phyloP scores from a whole-genome alignment of 1,139 yeast genomes.

The Yamadazyma buinensis region DNA sequence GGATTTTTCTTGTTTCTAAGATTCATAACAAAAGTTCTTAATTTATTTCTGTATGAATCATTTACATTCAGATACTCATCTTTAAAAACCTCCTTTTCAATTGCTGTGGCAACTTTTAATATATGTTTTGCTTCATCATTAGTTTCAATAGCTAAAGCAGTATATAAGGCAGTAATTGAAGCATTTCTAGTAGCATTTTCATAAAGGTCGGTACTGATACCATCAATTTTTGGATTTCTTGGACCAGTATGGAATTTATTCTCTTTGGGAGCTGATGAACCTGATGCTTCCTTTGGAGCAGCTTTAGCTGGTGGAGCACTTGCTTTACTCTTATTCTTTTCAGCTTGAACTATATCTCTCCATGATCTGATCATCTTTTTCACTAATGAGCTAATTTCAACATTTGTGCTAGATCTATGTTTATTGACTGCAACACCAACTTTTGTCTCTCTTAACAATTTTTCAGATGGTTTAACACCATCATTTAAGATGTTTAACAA shows the following conservation, averaged over 20 bases:
- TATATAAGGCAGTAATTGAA: slow-evolving; percentile 78
- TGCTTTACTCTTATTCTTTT: slow-evolving; percentile 48
- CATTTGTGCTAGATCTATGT: slow-evolving; percentile 64
- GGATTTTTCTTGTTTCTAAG: slow-evolving; percentile 88
- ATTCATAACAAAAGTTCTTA: slow-evolving; percentile 80
- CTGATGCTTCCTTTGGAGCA: slow-evolving; percentile 4
- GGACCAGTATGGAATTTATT: slow-evolving; percentile 39
- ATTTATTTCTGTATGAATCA: slow-evolving; percentile 69
- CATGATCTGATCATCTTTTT: slow-evolving; percentile 80
- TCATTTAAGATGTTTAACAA: slow-evolving; percentile 64
- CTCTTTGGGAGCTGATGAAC: slow-evolving; percentile 19
- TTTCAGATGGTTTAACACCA: slow-evolving; percentile 81
- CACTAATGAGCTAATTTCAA: slow-evolving; percentile 66
- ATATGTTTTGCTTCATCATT: slow-evolving; percentile 50
- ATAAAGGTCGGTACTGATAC: slow-evolving; percentile 65
- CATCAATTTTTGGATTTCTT: slow-evolving; percentile 78
- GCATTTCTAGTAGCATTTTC: slow-evolving; percentile 80
- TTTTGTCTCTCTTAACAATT: slow-evolving; percentile 83
- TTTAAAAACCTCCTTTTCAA: slow-evolving; percentile 68
- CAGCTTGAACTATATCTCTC: slow-evolving; percentile 86
- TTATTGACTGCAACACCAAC: slow-evolving; percentile 97
- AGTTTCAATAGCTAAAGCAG: slow-evolving; percentile 84
- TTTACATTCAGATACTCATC: slow-evolving; percentile 53
- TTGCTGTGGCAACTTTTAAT: slow-evolving; percentile 60
- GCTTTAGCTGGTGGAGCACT: slow-evolving; percentile 3